phyloP scores from a whole-genome alignment of 2,329 filamentous ascomycete species.

The Fusarium solani-melongenae region DNA sequence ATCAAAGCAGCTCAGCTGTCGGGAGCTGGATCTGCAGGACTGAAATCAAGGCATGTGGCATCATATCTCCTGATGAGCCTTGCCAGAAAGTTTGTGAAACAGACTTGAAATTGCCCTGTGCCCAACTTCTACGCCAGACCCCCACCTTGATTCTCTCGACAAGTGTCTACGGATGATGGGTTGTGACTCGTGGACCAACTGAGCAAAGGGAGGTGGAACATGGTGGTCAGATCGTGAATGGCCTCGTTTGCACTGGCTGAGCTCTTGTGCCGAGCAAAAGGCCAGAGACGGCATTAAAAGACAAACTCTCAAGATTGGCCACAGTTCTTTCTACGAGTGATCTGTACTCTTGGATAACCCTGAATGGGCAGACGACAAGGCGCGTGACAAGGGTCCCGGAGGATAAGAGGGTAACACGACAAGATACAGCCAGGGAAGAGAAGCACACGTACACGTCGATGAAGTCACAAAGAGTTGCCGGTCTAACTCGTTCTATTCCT shows the following conservation, averaged over 20 bases:
- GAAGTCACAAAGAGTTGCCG: constrained; percentile 3
- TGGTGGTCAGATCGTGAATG: constrained; percentile 25
- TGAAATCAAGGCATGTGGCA: constrained; percentile 1
- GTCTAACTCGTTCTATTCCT: constrained; percentile 1
- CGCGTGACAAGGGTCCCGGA: constrained; percentile 19
- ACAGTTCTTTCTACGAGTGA: not conserved
- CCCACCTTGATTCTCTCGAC: constrained; percentile 8
- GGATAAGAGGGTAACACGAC: constrained; percentile 34
- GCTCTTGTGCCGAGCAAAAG: constrained; percentile 20
- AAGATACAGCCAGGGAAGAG: constrained; percentile 11
- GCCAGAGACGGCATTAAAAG: constrained; percentile 13
- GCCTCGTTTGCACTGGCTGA: not conserved
- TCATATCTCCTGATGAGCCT: not conserved
- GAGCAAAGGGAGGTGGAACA: not conserved
- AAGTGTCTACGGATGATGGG: constrained; percentile 6
- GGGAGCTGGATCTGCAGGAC: not conserved
- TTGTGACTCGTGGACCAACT: not conserved
- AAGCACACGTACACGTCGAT: constrained; percentile 17
- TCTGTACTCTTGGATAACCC: constrained; percentile 1
- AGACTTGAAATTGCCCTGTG: not conserved
- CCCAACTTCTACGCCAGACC: not conserved
- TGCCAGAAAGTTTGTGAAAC: constrained; percentile 18
- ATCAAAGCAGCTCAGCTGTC: not conserved
- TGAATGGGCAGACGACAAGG: constrained; percentile 5
- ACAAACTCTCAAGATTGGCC: constrained; percentile 9